A percentile compares a stretch with the other conserved stretches of the same genome.
phyloP scores from a whole-genome alignment of 305 asterid species.

The Rubia tinctorum region DNA sequence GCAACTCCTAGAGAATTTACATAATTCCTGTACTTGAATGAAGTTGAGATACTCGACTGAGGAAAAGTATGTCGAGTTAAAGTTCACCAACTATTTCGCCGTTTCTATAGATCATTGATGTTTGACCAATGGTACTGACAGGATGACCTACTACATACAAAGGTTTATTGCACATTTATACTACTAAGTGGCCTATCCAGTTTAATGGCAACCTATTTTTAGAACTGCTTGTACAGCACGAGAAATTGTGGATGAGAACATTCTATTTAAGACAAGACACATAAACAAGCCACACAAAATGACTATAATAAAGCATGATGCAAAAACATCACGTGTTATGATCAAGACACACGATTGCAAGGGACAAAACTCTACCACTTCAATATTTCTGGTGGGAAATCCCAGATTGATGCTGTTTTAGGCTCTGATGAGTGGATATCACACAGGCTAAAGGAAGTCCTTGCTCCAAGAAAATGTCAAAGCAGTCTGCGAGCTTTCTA shows the following conservation, averaged over 20 bases:
- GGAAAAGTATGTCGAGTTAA: background rate
- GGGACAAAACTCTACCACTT: background rate
- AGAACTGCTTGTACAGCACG: background rate
- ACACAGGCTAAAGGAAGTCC: background rate
- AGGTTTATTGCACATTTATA: background rate
- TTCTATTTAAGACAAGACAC: background rate
- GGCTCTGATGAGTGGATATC: background rate
- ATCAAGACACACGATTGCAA: background rate
- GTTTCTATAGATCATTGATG: background rate
- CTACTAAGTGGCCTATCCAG: background rate
- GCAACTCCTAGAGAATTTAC: background rate
- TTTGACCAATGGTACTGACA: background rate
- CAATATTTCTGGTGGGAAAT: background rate
- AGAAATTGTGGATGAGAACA: background rate
- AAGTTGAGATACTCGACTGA: background rate
- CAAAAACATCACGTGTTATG: background rate
- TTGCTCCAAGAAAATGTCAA: background rate
- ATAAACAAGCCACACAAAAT: background rate
- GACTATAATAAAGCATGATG: background rate
- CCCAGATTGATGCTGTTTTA: background rate
- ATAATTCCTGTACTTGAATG: background rate
- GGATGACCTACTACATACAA: background rate
- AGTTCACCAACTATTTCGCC: background rate
- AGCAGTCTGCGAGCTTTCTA: background rate
- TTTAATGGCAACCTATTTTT: background rate